A percentile compares a stretch with the other conserved stretches of the same genome.
Evolutionary conservation across 805 yeast species (phyloP).

Genomic region (Starmera dryadoides): DNA sequence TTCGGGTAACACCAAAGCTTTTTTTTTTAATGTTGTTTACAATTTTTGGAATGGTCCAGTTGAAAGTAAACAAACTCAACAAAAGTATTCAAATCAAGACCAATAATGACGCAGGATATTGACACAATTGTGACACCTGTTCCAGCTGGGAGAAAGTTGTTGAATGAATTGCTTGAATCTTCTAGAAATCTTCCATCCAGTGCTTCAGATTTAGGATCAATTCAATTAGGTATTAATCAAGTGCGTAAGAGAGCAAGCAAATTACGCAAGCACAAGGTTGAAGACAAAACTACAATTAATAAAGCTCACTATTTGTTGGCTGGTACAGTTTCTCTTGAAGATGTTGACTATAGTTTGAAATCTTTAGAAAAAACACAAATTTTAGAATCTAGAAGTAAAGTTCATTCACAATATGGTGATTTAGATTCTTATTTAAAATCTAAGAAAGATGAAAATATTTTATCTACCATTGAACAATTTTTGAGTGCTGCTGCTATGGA

Average conservation of each 20-base stretch:
- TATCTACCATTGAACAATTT: conserved; percentile 77
- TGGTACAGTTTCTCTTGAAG: conserved; percentile 83
- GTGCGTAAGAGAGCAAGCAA: conserved; percentile 60
- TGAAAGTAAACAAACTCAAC: not conserved
- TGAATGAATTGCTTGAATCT: conserved; percentile 72
- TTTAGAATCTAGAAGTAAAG: conserved; percentile 20
- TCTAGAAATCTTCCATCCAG: conserved; percentile 66
- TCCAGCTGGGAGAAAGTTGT: conserved; percentile 20
- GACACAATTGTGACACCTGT: not conserved
- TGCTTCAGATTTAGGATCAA: conserved; percentile 65
- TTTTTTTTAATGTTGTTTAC: not conserved
- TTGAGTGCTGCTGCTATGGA: conserved; percentile 69
- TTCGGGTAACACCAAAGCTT: not conserved
- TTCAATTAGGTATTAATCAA: conserved; percentile 75
- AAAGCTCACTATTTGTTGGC: conserved; percentile 86
- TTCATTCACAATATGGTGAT: conserved; percentile 26
- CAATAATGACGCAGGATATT: not conserved
- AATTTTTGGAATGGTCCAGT: not conserved
- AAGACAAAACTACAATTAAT: conserved; percentile 38
- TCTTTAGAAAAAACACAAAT: conserved; percentile 25
- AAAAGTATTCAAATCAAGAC: not conserved
- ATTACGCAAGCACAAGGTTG: conserved; percentile 39
- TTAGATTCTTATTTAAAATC: conserved; percentile 57
- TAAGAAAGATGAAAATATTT: conserved; percentile 76
- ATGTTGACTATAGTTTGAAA: conserved; percentile 55